A percentile compares a stretch with the other conserved stretches of the same genome.
Evolutionary conservation across 75 land plant genomes (phyloP).

Genomic region (Cryptomeria japonica): DNA sequence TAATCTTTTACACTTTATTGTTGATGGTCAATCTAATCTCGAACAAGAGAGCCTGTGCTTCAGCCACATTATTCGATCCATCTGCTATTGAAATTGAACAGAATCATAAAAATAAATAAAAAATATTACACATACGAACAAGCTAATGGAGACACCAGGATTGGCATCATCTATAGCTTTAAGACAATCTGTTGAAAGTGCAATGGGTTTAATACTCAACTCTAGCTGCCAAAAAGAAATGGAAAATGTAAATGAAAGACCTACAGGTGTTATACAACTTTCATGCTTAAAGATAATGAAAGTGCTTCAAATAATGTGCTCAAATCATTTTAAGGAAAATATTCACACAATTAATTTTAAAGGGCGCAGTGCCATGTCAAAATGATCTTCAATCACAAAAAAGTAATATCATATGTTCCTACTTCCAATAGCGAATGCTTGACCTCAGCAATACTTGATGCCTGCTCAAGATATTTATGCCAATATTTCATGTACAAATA

Average conservation of each 20-base stretch:
- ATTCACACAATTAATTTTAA: not conserved
- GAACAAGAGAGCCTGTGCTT: too few relatives aligned
- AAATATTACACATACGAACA: too few relatives aligned
- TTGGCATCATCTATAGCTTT: slow-evolving; percentile 58
- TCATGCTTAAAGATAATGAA: slow-evolving; percentile 10
- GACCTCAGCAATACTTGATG: slow-evolving; percentile 47
- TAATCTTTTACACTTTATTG: too few relatives aligned
- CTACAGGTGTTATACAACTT: not conserved
- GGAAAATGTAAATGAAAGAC: not conserved
- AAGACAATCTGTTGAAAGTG: slow-evolving; percentile 72
- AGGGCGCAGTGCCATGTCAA: not conserved
- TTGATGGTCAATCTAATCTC: too few relatives aligned
- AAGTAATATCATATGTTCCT: slow-evolving; percentile 12
- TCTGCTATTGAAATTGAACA: too few relatives aligned
- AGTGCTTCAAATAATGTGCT: not conserved
- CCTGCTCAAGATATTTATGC: slow-evolving; percentile 56
- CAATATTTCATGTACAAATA: slow-evolving; percentile 54
- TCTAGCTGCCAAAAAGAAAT: slow-evolving; percentile 58
- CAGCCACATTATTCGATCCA: too few relatives aligned
- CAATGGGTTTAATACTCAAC: slow-evolving; percentile 58
- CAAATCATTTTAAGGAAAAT: not conserved
- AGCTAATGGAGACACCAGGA: slow-evolving; percentile 58
- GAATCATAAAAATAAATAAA: too few relatives aligned
- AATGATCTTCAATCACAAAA: not conserved
- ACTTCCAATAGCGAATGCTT: slow-evolving; percentile 59